phyloP scores from a whole-genome alignment of 306 rosid genomes.

The Cucumis cinereus region DNA sequence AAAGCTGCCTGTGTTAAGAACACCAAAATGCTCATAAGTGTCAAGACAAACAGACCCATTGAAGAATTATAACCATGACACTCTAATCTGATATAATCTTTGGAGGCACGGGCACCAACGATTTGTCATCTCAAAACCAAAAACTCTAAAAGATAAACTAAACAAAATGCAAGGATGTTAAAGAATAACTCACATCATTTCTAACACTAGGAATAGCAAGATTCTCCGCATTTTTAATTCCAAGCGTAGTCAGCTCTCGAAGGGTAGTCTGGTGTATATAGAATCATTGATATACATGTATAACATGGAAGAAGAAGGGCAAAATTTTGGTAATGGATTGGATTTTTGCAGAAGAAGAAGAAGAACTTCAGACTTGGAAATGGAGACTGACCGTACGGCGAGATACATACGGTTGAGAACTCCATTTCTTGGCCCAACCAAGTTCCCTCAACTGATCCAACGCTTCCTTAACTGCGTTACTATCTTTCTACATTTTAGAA shows the following conservation, averaged over 20 bases:
- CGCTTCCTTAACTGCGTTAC: constrained; percentile 64
- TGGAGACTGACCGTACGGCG: constrained; percentile 90
- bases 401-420: constrained; percentile 89
- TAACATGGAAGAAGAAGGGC: too few species aligned
- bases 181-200: constrained; percentile 55
- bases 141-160: neutral
- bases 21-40: neutral
- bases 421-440: constrained; percentile 97
- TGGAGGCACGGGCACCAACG: neutral
- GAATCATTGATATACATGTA: neutral
- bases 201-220: constrained; percentile 94
- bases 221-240: constrained; percentile 82
- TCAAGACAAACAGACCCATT: neutral
- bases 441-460: constrained; percentile 62
- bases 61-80: neutral
- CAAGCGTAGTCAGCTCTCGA: constrained; percentile 72
- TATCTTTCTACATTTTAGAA: constrained; percentile 54
- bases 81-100: neutral
- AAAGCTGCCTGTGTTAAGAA: constrained; percentile 73
- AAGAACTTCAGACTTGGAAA: constrained; percentile 26
- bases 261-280: constrained; percentile 59
- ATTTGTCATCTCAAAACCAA: neutral
- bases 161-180: neutral
- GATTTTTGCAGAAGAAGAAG: constrained; percentile 26
- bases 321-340: constrained; percentile 21